Evolutionary conservation across 2,329 filamentous ascomycete species (phyloP), one percentile per base, ranked within the genome.

Genomic region (Epichloe bromicola): DNA sequence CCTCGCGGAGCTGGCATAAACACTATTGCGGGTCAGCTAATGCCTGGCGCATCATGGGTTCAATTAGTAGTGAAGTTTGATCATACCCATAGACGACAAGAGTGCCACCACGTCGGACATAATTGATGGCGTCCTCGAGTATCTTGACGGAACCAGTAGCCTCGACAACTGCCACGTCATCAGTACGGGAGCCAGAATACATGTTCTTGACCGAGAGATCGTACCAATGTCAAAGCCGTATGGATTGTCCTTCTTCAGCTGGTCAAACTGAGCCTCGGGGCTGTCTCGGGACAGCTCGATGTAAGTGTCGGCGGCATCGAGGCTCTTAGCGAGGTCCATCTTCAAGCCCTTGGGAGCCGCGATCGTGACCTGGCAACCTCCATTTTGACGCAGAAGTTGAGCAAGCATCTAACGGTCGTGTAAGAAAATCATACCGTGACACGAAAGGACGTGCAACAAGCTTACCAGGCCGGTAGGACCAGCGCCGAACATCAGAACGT

Each of bases 161-260:
- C 69, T 86, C 81, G 20, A 85, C 75, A 23, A 85, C 71, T 68
- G 49, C 42, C 17, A 20, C 1, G n/a, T 33, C 4, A 47, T 62
- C 53, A 62, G 55, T 10, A 34, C n/a, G 34, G 12, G 20, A 46
- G 55, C 48, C 46, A 8, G 30, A 33, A 10, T 23, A 26, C 23
- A 8, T 6, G 20, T 23, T 3, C 3, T 30, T 17, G 41, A 8
- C 23, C 14, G 14, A 6, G 20, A 7, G 15, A 42, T 10, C 51
- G 44, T 59, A 67, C 70, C 81, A 55, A 86, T 80, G 57, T 88
- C 83, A 61, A 88, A 88, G 3, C 84, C 84, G 59, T 86, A 80
- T 0, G 83, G 82, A 65, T 87, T 80, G 44, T 80, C 74, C 41
- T 70, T 67, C 68, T 80, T 81, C 54, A 88, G 68, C 59, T 80